Evolutionary conservation across 2,329 filamentous ascomycete species (phyloP), one percentile per base, ranked within the genome.

Genomic region (Dendryphion nanum): DNA sequence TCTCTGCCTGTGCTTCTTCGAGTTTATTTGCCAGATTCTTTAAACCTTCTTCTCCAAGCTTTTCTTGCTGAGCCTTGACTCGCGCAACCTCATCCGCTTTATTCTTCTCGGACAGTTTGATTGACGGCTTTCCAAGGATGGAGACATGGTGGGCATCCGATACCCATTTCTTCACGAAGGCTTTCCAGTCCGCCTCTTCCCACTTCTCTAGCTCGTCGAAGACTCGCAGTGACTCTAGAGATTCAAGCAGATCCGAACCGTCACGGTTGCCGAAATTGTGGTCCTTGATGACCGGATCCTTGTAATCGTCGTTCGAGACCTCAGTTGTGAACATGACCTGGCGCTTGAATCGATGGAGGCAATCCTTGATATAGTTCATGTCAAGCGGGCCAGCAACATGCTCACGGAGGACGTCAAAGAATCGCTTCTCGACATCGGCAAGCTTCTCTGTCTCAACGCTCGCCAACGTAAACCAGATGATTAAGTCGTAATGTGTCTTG

Each of bases 211-310:
- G 67, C 2, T 72, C 71, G 44, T 93, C 86, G 40, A 81, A 78
- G 29, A 78, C 76, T 15, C 59, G 56, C 17, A 76, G 50, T 4
- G 62, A 68, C 7, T 60, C 62, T 30, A 74, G 51, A 6, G 63
- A 57, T 17, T 64, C 61, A 33, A 58, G 37, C 6, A 75, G 59
- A 33, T 72, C 64, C 8, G 54, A 66, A n/a, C 93, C 94, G 61
- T 95, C 85, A 20, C 89, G 79, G 35, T 82, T 81, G 18, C 91
- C 93, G 58, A 93, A 98, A 7, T 97, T 77, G 61, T 94, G 95
- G 59, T 97, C 90, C 12, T 84, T 85, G 55, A 97, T 95, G 44
- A 97, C 84, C 43, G 86, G 86, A 47, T 82, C 84, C 1, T 88
- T 83, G 64, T 91, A 95, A 47, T 89, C 88, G 16, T 82, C 80